Base-by-base conservation (phyloP, 352 stramenopile genomes). In the Pythium pectinolyticum region DNA sequence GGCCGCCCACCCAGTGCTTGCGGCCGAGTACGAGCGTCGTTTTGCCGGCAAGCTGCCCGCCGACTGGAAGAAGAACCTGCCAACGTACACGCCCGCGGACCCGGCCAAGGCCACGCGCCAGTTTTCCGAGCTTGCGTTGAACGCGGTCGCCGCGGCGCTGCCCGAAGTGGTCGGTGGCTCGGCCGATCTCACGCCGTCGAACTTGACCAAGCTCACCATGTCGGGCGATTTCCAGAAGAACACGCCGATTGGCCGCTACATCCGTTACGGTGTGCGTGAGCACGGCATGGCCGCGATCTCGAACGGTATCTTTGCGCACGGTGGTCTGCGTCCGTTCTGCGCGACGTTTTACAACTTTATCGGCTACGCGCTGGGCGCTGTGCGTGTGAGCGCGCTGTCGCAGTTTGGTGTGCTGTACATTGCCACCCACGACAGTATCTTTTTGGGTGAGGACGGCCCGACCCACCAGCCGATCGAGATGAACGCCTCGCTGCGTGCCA, bases 301-400 rank as follows among this genome's bases (percentile, higher is more conserved):
- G 62, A 99, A 99, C 77, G 98, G 98, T 70, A 84, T 99, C 54
- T 98, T 98, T 77, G 95, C 97, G 11, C 98, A 99, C 78, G 97
- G 97, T 57, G 95, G 91, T 47, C 79, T 98, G 47, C 91, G 91
- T 81, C 97, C 98, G 43, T 99, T 99, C 83, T 98, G 96, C 79
- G 97, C 97, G 46, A 99, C 98, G 37, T 99, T 99, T 82, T 96
- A 99, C 73, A 99, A 98, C 82, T 99, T 99, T 83, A 97, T 98
- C 67, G 97, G 97, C 56, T 99, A 99, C 74, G 96, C 92, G 20
- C 70, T 98, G 40, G 97, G 97, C 60, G 87, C 92, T 27, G 95
- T 99, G 64, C 92, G 98, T 65, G 73, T 99, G 37, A 96, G 88
- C 55, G 97, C 97, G 37, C 81, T 99, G 41, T 98, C 87, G n/a